Evolutionary conservation across 345 rosid genomes (phyloP).

Genomic region (Hypericum androsaemum): DNA sequence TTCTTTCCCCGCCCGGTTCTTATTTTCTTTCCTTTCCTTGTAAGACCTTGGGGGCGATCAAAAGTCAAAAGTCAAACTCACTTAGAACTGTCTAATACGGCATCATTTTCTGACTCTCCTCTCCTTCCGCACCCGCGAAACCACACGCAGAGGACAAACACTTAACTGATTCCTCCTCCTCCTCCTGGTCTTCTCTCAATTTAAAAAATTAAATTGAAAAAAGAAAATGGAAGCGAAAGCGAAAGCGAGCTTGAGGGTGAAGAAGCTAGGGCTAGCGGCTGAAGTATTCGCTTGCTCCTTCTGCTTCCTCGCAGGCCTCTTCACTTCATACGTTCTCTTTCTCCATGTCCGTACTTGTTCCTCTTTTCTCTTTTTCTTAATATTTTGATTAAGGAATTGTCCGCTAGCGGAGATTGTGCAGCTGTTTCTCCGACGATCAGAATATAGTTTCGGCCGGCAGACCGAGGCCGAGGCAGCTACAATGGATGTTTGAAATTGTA

Average conservation of each 20-base stretch:
- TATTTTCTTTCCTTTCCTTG: too few species aligned
- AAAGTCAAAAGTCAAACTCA: too few species aligned
- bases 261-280: slow-evolving; percentile 21
- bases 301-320: slow-evolving; percentile 45
- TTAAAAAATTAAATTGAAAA: too few species aligned
- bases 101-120: too few species aligned
- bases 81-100: too few species aligned
- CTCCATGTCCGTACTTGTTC: slow-evolving; percentile 29
- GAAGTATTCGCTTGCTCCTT: slow-evolving; percentile 30
- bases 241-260: slow-evolving; percentile 23
- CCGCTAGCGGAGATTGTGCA: background rate
- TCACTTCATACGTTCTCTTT: slow-evolving; percentile 26
- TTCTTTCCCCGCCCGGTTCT: too few species aligned
- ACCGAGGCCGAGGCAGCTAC: slow-evolving; percentile 18
- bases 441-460: slow-evolving; percentile 8
- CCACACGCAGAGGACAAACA: too few species aligned
- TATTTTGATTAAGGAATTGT: background rate
- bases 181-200: too few species aligned
- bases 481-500: too few species aligned
- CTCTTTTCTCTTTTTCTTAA: background rate
- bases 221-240: slow-evolving; percentile 26
- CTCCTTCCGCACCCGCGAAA: too few species aligned
- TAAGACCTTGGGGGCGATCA: too few species aligned
- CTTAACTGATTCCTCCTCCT: too few species aligned
- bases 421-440: slow-evolving; percentile 10